These are phyloP conservation scores for Oxalis stricta DNA, from an alignment of 441 rosid species.

Conservation along the genomic window DNA sequence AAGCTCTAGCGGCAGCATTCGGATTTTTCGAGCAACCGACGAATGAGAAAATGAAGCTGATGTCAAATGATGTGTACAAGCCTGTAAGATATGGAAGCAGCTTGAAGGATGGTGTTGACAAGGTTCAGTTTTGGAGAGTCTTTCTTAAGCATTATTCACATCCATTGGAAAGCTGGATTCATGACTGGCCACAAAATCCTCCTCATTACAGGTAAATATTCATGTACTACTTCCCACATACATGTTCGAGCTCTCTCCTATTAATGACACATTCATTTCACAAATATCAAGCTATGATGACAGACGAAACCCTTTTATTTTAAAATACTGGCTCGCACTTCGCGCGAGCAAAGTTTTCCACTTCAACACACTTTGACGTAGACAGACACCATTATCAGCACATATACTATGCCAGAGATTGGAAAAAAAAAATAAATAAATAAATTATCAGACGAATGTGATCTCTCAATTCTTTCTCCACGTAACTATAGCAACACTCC, in stretches of 20 bases:
- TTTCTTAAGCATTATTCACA: conserved; percentile 61
- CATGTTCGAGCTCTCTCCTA: background rate
- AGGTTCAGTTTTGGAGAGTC: conserved; percentile 44
- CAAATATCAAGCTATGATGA: no score
- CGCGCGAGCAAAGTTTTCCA: no score
- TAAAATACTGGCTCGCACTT: no score
- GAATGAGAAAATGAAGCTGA: conserved; percentile 31
- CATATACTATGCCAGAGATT: no score
- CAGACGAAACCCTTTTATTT: no score
- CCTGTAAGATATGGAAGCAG: conserved; percentile 54
- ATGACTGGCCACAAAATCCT: conserved; percentile 50
- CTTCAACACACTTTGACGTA: no score
- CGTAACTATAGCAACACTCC: no score
- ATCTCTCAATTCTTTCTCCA: no score
- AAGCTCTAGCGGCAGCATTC: conserved; percentile 27
- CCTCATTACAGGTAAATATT: conserved; percentile 37
- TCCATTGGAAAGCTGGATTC: conserved; percentile 44
- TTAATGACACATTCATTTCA: no score
- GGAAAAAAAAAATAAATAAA: no score
- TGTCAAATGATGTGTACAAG: conserved; percentile 37
- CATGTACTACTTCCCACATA: background rate
- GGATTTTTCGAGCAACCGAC: conserved; percentile 32
- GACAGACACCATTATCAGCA: no score
- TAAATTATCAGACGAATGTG: no score
- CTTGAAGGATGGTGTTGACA: conserved; percentile 38